Evolutionary conservation across 352 stramenopile genomes (phyloP).

Genomic region (Aphanomyces invadans): DNA sequence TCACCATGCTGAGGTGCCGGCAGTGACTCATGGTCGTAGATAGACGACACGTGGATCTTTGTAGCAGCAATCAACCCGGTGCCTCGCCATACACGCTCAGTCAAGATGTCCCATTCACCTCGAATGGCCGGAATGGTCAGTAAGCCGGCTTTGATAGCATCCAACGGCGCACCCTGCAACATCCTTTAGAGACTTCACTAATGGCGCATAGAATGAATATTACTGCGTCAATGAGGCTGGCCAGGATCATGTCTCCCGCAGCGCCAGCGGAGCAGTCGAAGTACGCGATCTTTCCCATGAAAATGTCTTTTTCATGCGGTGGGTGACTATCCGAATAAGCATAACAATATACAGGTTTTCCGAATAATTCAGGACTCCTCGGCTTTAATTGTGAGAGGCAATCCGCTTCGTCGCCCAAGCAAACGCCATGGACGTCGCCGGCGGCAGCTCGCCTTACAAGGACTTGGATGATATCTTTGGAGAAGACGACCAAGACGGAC

Average conservation of each 20-base stretch:
- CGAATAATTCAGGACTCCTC: background rate
- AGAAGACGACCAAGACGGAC: background rate
- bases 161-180: constrained; percentile 48
- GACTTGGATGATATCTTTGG: constrained; percentile 22
- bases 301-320: background rate
- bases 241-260: constrained; percentile 88
- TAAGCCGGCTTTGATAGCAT: constrained; percentile 47
- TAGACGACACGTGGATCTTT: constrained; percentile 82
- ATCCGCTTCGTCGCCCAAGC: too few species aligned
- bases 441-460: constrained; percentile 6
- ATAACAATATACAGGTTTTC: too few species aligned
- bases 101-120: constrained; percentile 82
- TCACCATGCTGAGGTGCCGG: constrained; percentile 22
- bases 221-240: constrained; percentile 81
- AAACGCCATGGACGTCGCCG: constrained; percentile 5
- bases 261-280: constrained; percentile 87
- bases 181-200: background rate
- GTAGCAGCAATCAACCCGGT: constrained; percentile 83
- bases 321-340: too few species aligned
- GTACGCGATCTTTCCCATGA: constrained; percentile 52
- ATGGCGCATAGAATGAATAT: constrained; percentile 3
- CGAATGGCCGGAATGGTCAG: constrained; percentile 52
- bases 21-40: constrained; percentile 68
- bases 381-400: constrained; percentile 4
- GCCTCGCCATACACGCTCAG: constrained; percentile 68